A percentile compares a stretch with the other conserved stretches of the same genome.
phyloP scores from a whole-genome alignment of 2,329 filamentous ascomycete genomes.

The Exophiala lecanii-corni region DNA sequence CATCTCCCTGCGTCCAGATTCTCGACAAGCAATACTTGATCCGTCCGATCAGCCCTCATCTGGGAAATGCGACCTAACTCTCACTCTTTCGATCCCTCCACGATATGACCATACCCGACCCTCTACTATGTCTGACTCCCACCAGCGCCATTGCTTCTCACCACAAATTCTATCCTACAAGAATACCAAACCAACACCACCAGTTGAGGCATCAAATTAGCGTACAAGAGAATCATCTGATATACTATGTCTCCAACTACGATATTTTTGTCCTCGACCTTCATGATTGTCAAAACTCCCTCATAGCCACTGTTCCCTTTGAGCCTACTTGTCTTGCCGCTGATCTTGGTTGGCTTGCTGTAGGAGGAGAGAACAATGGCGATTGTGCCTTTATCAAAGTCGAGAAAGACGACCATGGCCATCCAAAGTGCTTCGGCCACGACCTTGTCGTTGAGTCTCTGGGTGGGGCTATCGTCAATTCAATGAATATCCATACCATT shows the following conservation, averaged over 20 bases:
- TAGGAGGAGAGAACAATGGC: constrained; percentile 77
- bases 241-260: constrained; percentile 78
- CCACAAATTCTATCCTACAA: constrained; percentile 60
- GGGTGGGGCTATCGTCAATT: constrained; percentile 62
- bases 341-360: constrained; percentile 80
- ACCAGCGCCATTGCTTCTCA: constrained; percentile 13
- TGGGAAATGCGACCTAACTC: constrained; percentile 15
- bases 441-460: constrained; percentile 44
- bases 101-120: constrained; percentile 21
- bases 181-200: constrained; percentile 57
- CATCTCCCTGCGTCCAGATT: too few relatives aligned
- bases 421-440: constrained; percentile 36
- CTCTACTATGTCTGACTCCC: constrained; percentile 19
- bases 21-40: neutral
- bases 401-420: constrained; percentile 35
- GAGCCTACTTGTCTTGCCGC: constrained; percentile 82
- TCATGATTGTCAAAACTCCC: constrained; percentile 60
- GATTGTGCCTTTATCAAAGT: constrained; percentile 78
- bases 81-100: constrained; percentile 2
- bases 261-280: constrained; percentile 72
- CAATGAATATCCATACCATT: constrained; percentile 59
- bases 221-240: constrained; percentile 66
- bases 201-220: constrained; percentile 81
- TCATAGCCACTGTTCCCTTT: constrained; percentile 66
- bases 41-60: neutral